A percentile compares a stretch with the other conserved stretches of the same genome.
These are phyloP conservation scores for Lodderomyces orthopsilosis DNA, from an alignment of 1,139 yeast genomes.

Conservation along the genomic window DNA sequence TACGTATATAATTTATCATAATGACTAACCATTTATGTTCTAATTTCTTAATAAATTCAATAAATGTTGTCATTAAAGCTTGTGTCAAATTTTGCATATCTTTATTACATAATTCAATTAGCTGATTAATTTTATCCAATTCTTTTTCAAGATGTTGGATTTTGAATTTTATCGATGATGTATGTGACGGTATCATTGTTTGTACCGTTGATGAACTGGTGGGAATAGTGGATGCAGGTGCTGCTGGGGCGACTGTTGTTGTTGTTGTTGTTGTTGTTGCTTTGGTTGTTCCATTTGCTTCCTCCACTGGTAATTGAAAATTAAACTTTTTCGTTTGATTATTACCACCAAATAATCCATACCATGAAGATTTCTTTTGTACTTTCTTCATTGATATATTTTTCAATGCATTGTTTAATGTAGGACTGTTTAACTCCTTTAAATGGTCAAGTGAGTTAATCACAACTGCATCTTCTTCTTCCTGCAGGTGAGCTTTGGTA, in stretches of 20 bases:
- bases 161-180: slow-evolving; percentile 24
- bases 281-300: slow-evolving; percentile 4
- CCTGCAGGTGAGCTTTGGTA: slow-evolving; percentile 5
- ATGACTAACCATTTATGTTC: slow-evolving; percentile 42
- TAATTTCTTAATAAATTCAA: slow-evolving; percentile 30
- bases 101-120: slow-evolving; percentile 34
- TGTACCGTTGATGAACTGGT: slow-evolving; percentile 4
- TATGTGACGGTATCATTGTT: slow-evolving; percentile 3
- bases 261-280: slow-evolving; percentile 1
- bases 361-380: slow-evolving; percentile 43
- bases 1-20: slow-evolving; percentile 37
- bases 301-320: slow-evolving; percentile 14
- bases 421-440: slow-evolving; percentile 40
- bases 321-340: slow-evolving; percentile 18
- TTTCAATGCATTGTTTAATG: slow-evolving; percentile 37
- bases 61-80: slow-evolving; percentile 30
- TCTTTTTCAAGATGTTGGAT: slow-evolving; percentile 41
- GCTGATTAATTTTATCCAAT: slow-evolving; percentile 40
- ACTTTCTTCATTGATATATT: slow-evolving; percentile 23
- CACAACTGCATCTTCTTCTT: slow-evolving; percentile 10
- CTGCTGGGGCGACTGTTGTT: slow-evolving; percentile 6
- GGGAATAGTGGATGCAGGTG: slow-evolving; percentile 6
- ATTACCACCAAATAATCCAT: slow-evolving; percentile 46
- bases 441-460: slow-evolving; percentile 23
- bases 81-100: slow-evolving; percentile 38